Base-by-base conservation (phyloP, 345 rosid genomes). In the Populus simonii region DNA sequence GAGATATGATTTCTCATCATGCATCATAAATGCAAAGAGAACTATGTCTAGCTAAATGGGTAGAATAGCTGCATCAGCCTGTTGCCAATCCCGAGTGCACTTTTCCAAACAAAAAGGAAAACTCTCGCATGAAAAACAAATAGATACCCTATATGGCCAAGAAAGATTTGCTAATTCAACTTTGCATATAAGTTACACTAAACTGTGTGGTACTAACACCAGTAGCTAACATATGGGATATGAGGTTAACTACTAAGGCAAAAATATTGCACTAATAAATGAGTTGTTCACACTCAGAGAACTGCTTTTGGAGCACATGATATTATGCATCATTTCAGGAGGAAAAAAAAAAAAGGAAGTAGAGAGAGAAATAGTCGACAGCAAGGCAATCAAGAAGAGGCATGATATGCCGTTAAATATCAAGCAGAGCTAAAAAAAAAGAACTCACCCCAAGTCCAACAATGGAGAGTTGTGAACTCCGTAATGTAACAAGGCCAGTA, bases 401-500 rank as follows among this genome's bases (percentile, higher is more conserved):
- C 18, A 29, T 23, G 62, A 35, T 55, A 11, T 53, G 41, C 31
- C 25, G 25, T 59, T 2, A 68, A 22, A 70, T 17, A 74, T 74
- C 49, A 41, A 59, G 6, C 22, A 16, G 15, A 61, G 20, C 12
- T 49, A 25, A 55, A 17, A 29, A n/a, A 29, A 49, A 20, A 20
- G 25, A 22, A 74, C 81, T 78, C 74, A 82, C 84, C 63, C 75
- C 84, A 4, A 82, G 78, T 63, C 81, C 81, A 70, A 78, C 74
- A 39, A 69, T 70, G 69, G 81, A 82, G 66, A 82, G 45, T 7
- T 71, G 63, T 10, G 81, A 82, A 74, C 76, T 82, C 67, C 68
- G 75, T 38, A 77, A 74, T 38, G 84, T 78, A 63, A 82, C 33
- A 65, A 35, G 51, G 33, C 74, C 81, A 78, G 81, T 25, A 31